Conservation (phyloP, 2,329 filamentous ascomycete genomes). For the Grosmannia serpens region DNA sequence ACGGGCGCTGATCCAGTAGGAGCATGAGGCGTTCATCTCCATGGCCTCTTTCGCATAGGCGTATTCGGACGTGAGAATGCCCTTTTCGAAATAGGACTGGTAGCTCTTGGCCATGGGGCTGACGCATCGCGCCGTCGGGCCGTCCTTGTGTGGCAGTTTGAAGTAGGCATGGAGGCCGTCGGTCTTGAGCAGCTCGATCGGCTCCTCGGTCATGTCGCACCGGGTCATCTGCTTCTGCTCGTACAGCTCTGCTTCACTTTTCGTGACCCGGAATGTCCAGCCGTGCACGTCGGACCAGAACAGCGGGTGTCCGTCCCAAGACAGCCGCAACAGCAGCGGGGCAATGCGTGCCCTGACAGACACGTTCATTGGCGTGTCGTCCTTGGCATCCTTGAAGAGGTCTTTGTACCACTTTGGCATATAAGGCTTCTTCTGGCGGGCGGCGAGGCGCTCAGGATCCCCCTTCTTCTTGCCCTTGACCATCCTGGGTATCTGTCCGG, state of each 20-base stretch:
- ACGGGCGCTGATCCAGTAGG: slow-evolving; percentile 95
- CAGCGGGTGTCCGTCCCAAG: slow-evolving; percentile 82
- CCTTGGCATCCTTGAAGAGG: slow-evolving; percentile 53
- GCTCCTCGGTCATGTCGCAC: slow-evolving; percentile 69
- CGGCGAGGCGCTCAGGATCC: slow-evolving; percentile 65
- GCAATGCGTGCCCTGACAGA: slow-evolving; percentile 82
- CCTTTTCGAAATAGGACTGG: slow-evolving; percentile 80
- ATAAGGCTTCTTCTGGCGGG: slow-evolving; percentile 83
- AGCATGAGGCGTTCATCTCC: slow-evolving; percentile 97
- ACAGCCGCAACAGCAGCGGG: slow-evolving; percentile 68
- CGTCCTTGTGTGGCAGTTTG: slow-evolving; percentile 94
- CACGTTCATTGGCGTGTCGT: slow-evolving; percentile 56
- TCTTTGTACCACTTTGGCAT: slow-evolving; percentile 97
- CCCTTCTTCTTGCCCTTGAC: slow-evolving; percentile 81
- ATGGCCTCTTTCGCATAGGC: slow-evolving; percentile 85
- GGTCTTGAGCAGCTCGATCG: slow-evolving; percentile 51
- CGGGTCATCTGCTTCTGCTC: slow-evolving; percentile 57
- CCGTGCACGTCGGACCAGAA: slow-evolving; percentile 90
- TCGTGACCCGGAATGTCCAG: slow-evolving; percentile 78
- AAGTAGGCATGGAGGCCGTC: slow-evolving; percentile 63
- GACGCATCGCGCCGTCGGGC: slow-evolving; percentile 69
- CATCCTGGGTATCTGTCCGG: slow-evolving; percentile 83
- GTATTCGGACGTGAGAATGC: slow-evolving; percentile 76
- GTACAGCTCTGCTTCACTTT: slow-evolving; percentile 52
- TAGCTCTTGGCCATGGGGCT: slow-evolving; percentile 90